These are phyloP conservation scores for Penicillium bialowiezense DNA, from an alignment of 495 filamentous ascomycete species.

Conservation along the genomic window DNA sequence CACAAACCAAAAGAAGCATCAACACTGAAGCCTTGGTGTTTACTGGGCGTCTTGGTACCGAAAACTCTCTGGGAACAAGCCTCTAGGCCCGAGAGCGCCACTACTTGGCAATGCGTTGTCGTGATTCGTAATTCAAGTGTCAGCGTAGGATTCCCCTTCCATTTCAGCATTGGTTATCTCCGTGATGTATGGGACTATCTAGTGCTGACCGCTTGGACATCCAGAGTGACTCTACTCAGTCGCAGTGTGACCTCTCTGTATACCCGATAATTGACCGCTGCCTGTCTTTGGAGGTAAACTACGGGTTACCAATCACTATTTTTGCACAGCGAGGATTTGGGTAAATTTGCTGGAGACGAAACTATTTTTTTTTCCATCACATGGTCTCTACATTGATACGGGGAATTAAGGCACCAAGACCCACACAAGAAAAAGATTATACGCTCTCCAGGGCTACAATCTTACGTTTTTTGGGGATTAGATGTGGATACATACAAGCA, in stretches of 20 bases:
- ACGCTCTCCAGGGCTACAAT: too few relatives aligned
- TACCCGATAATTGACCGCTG: neutral
- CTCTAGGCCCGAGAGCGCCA: constrained; percentile 2
- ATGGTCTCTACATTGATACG: neutral
- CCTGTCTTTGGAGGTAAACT: neutral
- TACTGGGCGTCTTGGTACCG: constrained; percentile 9
- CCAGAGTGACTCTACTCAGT: neutral
- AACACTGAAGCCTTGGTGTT: constrained; percentile 7
- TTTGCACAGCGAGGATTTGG: neutral
- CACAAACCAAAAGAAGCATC: constrained; percentile 19
- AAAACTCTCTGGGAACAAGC: constrained; percentile 10
- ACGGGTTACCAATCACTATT: neutral
- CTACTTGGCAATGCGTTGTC: neutral
- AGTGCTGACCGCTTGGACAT: neutral
- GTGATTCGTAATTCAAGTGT: neutral
- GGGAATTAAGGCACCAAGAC: neutral
- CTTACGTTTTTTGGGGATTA: too few relatives aligned
- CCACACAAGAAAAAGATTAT: too few relatives aligned
- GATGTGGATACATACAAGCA: neutral
- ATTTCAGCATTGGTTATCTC: neutral
- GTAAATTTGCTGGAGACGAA: neutral
- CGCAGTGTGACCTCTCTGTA: neutral
- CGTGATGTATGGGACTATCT: neutral
- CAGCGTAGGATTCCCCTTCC: constrained; percentile 1
- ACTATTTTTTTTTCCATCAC: neutral